Evolutionary conservation across 2,329 filamentous ascomycete species (phyloP), one percentile per base, ranked within the genome.

Genomic region (Trichothecium sympodiale): DNA sequence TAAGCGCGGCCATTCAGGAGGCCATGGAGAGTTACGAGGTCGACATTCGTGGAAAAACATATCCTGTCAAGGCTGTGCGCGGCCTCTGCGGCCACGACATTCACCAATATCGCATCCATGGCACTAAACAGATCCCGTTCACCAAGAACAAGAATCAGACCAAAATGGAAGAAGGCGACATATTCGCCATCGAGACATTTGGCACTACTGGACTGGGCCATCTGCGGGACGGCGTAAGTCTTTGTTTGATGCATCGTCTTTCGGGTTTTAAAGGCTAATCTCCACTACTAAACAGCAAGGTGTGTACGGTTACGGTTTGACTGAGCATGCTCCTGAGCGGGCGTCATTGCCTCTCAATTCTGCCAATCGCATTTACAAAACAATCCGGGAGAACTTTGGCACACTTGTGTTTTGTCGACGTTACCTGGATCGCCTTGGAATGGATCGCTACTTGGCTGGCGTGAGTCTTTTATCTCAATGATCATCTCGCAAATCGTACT

Each of bases 91-190:
- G 83, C 6, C 87, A 94, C 59, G 84, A 83, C 46, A 94, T 94
- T 49, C 69, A 81, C 29, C 85, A 77, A 40, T 89, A 87, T 61
- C 77, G 74, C 49, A 94, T 94, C 49, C 87, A 94, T 57, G 86
- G 86, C 36, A 79, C 74, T 46, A 94, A 94, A 67, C 85, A 80
- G 46, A 83, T 94, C 32, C 88, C 87, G 0, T 93, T 94, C 48
- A 82, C 93, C 46, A 93, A 89, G 64, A 78, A 77, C 39, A 69
- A 69, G 34, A 83, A 91, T 48, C 75, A 80, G 53, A 91, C 84
- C 28, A 93, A 93, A 68, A 94, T 94, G 87, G 87, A 94, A 60
- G 87, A 94, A 58, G 86, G 86, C 26, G 87, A 94, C 48, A 75
- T 85, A 14, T 94, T 89, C 57, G 87, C 87, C 41, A 93, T 94